These are phyloP conservation scores for Fusarium sacchari DNA, from an alignment of 2,329 filamentous ascomycete genomes.

Conservation along the genomic window DNA sequence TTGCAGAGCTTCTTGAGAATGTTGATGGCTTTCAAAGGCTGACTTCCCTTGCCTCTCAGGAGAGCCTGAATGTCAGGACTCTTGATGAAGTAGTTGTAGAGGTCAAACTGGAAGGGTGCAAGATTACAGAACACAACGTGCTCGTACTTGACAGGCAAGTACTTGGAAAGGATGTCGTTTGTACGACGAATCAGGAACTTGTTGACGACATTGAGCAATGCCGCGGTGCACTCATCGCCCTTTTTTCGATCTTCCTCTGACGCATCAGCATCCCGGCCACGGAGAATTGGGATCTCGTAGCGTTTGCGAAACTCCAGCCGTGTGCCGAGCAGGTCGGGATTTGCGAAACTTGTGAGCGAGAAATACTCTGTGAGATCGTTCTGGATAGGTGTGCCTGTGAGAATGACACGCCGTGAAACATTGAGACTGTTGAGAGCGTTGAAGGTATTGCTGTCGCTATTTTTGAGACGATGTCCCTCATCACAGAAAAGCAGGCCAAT, in stretches of 20 bases:
- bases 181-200: constrained; percentile 98
- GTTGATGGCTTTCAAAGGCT: constrained; percentile 95
- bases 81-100: constrained; percentile 98
- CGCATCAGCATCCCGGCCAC: constrained; percentile 89
- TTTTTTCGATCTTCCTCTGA: constrained; percentile 83
- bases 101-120: constrained; percentile 87
- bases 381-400: constrained; percentile 97
- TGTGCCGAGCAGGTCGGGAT: constrained; percentile 89
- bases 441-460: constrained; percentile 95
- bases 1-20: constrained; percentile 99
- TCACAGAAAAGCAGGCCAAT: constrained; percentile 96
- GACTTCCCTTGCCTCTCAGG: constrained; percentile 91
- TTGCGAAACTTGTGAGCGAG: constrained; percentile 93
- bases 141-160: constrained; percentile 97
- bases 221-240: constrained; percentile 83
- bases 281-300: constrained; percentile 91
- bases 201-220: constrained; percentile 87
- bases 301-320: constrained; percentile 92
- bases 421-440: constrained; percentile 89
- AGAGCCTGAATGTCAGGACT: constrained; percentile 94
- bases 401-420: constrained; percentile 89
- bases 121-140: constrained; percentile 98
- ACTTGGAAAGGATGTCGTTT: constrained; percentile 98
- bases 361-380: constrained; percentile 99
- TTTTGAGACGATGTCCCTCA: constrained; percentile 96